Evolutionary conservation across 1,139 yeast species (phyloP).

Genomic region (Suhomyces kunorum): DNA sequence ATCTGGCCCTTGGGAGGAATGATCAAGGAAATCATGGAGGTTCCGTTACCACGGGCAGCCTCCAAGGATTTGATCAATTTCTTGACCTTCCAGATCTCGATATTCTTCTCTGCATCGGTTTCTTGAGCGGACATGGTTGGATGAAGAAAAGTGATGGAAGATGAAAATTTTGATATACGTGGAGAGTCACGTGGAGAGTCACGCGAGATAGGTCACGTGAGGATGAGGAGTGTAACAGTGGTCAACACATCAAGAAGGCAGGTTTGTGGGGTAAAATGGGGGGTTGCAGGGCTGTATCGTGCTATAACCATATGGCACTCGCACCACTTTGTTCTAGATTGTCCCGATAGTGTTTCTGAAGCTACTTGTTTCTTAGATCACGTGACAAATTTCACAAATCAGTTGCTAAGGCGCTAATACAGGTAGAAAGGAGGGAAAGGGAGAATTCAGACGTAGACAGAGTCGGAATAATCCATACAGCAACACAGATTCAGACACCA

Average conservation of each 20-base stretch:
- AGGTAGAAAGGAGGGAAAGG: no score
- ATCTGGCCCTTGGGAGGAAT: constrained; percentile 96
- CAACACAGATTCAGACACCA: no score
- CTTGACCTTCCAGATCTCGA: constrained; percentile 98
- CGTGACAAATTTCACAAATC: no score
- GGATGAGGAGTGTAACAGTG: not conserved
- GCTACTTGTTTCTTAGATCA: no score
- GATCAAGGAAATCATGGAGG: constrained; percentile 95
- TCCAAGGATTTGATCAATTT: constrained; percentile 85
- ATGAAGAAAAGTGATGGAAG: constrained; percentile 2
- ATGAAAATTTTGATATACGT: constrained; percentile 10
- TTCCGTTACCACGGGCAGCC: constrained; percentile 95
- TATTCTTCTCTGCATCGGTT: constrained; percentile 86
- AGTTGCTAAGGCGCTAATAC: no score
- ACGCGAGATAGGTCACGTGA: not conserved
- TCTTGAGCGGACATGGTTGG: constrained; percentile 22
- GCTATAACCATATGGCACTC: no score
- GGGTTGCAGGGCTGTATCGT: no score
- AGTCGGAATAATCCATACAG: no score
- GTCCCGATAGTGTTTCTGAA: no score
- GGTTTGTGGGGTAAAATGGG: not conserved
- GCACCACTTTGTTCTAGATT: no score
- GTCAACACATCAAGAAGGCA: not conserved
- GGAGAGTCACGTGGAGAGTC: no score
- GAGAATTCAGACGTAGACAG: no score